Evolutionary conservation across 176 grass and related monocot genomes (phyloP), one percentile per base, ranked within the genome.

Genomic region (Cenchrus purpureus): DNA sequence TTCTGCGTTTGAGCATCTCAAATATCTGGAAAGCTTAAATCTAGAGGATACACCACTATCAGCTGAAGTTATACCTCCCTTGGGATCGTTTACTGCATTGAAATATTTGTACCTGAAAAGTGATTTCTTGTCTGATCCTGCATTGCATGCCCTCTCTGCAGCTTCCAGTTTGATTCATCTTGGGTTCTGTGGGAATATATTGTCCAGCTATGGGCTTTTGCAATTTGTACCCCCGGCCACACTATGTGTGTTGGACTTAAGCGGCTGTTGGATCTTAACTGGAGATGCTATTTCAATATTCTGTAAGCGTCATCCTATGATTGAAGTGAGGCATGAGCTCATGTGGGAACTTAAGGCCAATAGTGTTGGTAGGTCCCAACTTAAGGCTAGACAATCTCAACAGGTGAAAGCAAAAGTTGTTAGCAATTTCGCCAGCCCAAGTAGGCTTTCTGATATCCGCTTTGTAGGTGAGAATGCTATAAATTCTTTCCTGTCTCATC

Each of bases 91-190:
- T 7, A 78, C 76, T 82, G 85, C 86, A 65, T 68, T 98, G 56
- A 91, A 91, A 58, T 92, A 82, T 83, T 71, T 98, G 79, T 94
- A 89, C 86, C 64, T 98, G 56, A 95, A 89, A 86, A 95, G 97
- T 87, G 88, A 94, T 85, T 89, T 85, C 81, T 81, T 98, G 44
- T 95, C 93, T 68, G 89, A 98, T 87, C 43, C 87, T 22, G 86
- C 78, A 19, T 87, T 95, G 81, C 88, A 89, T 85, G 77, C 53
- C 28, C 56, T 95, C 15, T 86, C 87, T 45, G 84, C 83, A 73
- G 74, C 87, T 48, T 75, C 86, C 49, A 90, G 83, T 54, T 86
- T 95, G 84, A 89, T 86, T 60, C 78, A 84, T 76, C 90, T 98
- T 74, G 96, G 91, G 56, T 95, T 94, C 81, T 73, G 89, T 65